Evolutionary conservation across 768 basidiomycete species (phyloP), one percentile per base, ranked within the genome.

Genomic region (Podaxis pistillaris): DNA sequence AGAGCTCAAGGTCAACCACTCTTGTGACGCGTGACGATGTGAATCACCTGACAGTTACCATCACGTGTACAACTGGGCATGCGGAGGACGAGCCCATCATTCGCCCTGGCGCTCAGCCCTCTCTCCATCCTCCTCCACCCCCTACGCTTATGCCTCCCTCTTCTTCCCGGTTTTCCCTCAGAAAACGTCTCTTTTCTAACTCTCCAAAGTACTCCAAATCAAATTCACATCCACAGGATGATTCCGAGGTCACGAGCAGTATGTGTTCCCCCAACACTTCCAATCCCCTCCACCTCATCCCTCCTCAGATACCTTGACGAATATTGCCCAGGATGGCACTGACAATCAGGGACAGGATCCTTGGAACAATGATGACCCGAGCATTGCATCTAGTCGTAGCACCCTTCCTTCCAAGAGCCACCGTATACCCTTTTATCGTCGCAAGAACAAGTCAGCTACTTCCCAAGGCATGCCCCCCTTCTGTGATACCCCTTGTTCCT

Each of bases 371-470:
- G 47, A 41, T 3, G 60, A 44, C 52, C 53, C 60, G 24, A 62
- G 60, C 28, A 41, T 55, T 19, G 33, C 33, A 17, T 55, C 60
- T 53, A 54, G 60, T 38, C 59, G 59, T 30, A 60, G 15, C 54
- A 76, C 77, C 30, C 71, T 79, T 63, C 74, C 76, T 56, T 71
- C 71, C 22, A 72, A 71, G 60, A 71, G 70, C 67, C 73, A 75
- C 67, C 77, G 77, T 62, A 71, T 74, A 37, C 78, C 77, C 62
- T 79, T 82, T 67, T 79, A 81, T 72, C 77, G 76, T 60, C 78
- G 80, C 67, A 80, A 77, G 69, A 73, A 70, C 69, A 78, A 76
- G 63, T 72, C 76, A 6, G 67, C 76, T 15, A 63, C 74, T 40
- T 77, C 77, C 7, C 70, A 75, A 38, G 75, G 70, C 41, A 71